These are phyloP conservation scores for Quercus lobata DNA, from an alignment of 331 rosid species.

Conservation along the genomic window DNA sequence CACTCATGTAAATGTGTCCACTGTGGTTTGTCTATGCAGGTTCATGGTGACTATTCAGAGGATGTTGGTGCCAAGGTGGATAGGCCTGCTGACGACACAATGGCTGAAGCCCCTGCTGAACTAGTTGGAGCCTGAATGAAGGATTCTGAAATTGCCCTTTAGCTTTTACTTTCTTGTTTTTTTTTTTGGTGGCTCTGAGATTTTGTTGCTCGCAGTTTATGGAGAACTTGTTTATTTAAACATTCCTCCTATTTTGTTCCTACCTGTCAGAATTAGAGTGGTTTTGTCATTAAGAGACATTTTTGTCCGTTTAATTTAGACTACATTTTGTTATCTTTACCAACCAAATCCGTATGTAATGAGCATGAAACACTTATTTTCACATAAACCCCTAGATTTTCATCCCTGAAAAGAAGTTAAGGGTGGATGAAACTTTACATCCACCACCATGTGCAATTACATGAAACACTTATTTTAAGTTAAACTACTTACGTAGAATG, in stretches of 20 bases:
- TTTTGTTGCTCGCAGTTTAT: not conserved
- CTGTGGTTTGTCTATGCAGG: conserved; percentile 30
- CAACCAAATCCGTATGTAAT: not conserved
- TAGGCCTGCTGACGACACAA: conserved; percentile 59
- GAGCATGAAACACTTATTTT: not conserved
- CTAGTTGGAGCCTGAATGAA: conserved; percentile 59
- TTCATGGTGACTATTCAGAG: conserved; percentile 65
- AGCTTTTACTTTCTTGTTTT: not conserved
- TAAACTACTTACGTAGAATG: too few species aligned
- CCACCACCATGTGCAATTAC: too few species aligned
- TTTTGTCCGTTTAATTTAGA: conserved; percentile 14
- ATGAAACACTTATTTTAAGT: too few species aligned
- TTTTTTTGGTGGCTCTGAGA: not conserved
- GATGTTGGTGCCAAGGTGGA: conserved; percentile 74
- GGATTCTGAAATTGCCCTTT: not conserved
- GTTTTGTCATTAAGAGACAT: not conserved
- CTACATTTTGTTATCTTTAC: not conserved
- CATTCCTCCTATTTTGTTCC: not conserved
- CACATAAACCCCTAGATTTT: too few species aligned
- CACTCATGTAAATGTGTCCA: not conserved
- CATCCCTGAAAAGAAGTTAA: too few species aligned
- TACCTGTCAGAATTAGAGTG: conserved; percentile 3
- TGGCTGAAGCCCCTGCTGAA: conserved; percentile 47
- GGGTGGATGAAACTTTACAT: not conserved
- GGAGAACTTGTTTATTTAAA: not conserved